Evolutionary conservation across 257 asterid genomes (phyloP), one percentile per base, ranked within the genome.

Genomic region (Galeopsis tetrahit): DNA sequence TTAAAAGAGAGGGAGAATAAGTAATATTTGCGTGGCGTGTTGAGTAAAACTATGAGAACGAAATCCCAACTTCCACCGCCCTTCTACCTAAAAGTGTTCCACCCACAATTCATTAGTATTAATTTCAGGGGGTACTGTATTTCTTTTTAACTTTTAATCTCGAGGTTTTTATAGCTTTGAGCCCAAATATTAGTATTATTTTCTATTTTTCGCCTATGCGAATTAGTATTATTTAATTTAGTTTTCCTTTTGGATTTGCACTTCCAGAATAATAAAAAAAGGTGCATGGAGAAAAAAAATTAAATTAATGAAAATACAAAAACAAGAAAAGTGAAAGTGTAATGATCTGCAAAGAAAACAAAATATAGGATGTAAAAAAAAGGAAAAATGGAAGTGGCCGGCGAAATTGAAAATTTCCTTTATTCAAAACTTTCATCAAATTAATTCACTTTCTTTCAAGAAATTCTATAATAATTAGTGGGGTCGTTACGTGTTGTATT

Each of bases 401-500:
- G n/a, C n/a, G n/a, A n/a, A n/a, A n/a, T n/a, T n/a, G n/a, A n/a
- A 10, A 3, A 46, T 46, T 46, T 13, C 15, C 52, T 46, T 46
- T 46, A 46, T 46, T 46, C 52, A 13, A n/a, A 48, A 13, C 2
- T 48, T 13, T 49, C 56, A 8, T 49, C 7, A 28, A 49, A 49
- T 49, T 49, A 49, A n/a, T 49, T n/a, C 21, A 5, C 28, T 49
- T 10, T 6, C 56, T n/a, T 13, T n/a, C 56, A 13, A 49, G 53
- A n/a, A 49, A n/a, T 13, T 49, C n/a, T 3, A 49, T 2, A 49
- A 49, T 49, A 13, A n/a, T 5, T 49, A 28, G 56, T 49, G 56
- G 56, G 56, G 56, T 49, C 7, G 28, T 49, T 49, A n/a, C 56
- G 56, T 49, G 56, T 49, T n/a, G 56, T n/a, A 49, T 49, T 13